Evolutionary conservation across 2,329 filamentous ascomycete species (phyloP), one percentile per base, ranked within the genome.

Genomic region (Botrytis cinerea): DNA sequence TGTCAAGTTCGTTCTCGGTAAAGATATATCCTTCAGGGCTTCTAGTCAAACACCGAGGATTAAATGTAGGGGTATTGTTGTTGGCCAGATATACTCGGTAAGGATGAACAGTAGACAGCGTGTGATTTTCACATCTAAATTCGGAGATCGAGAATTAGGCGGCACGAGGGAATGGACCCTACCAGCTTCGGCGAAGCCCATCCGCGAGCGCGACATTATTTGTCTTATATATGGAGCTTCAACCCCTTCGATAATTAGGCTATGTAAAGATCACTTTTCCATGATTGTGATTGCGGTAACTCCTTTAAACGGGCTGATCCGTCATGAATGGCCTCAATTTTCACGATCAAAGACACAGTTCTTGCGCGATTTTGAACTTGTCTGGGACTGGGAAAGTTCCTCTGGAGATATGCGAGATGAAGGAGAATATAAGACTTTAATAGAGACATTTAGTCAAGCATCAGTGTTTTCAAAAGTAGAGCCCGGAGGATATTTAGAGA

Each of bases 401-500:
- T 14, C 0, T 14, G 0, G 1, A n/a, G 7, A 6, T 2, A 2
- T n/a, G 0, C 48, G 14, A n/a, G 10, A 51, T 14, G 1, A 1
- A 14, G 2, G 1, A 51, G 10, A n/a, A n/a, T 14, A 14, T n/a
- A 1, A 1, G 25, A 3, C 4, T 0, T 51, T 51, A 6, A 14
- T 1, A n/a, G n/a, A 51, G 10, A 2, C 0, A n/a, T 51, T 14
- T 3, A 51, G 48, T 14, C 22, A 51, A n/a, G 22, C 0, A 0
- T n/a, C 3, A n/a, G 10, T 12, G 0, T 14, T 51, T n/a, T 14
- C 48, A n/a, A 51, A 0, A n/a, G 10, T 1, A n/a, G 48, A 51
- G 10, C 0, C 0, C 10, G 0, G 0, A 51, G 0, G 22, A n/a
- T 0, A n/a, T 6, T 14, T 51, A 6, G 1, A n/a, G 0, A 2